Percentiles rank a stretch among this genome's conserved stretches.
These are phyloP conservation scores for Papilionanthe hybrid DNA, from an alignment of 116 monocot genomes.

Conservation along the genomic window DNA sequence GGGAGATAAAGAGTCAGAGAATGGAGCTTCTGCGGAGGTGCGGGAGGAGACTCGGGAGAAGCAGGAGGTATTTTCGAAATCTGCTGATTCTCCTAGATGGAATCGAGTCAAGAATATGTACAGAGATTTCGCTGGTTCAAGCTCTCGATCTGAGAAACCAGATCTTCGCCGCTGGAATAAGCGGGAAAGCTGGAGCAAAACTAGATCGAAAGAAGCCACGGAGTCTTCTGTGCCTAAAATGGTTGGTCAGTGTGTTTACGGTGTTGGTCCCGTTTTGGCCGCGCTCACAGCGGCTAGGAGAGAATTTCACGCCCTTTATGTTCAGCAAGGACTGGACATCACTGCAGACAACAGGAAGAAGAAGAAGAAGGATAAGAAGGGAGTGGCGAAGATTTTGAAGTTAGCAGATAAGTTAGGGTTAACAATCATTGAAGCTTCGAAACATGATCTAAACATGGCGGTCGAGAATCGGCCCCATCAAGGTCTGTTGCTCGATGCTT, in stretches of 20 bases:
- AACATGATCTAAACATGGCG: conserved; percentile 90
- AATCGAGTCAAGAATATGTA: conserved; percentile 42
- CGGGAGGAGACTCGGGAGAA: conserved; percentile 5
- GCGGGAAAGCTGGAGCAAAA: conserved; percentile 71
- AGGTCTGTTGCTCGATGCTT: conserved; percentile 85
- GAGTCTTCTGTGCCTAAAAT: conserved; percentile 67
- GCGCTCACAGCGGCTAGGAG: conserved; percentile 64
- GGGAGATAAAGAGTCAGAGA: not conserved
- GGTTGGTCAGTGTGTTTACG: conserved; percentile 80
- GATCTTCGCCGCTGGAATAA: conserved; percentile 62
- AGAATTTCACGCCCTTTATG: conserved; percentile 79
- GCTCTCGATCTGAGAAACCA: conserved; percentile 37
- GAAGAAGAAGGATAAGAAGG: conserved; percentile 86
- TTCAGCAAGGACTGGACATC: conserved; percentile 73
- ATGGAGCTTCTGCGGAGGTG: not conserved
- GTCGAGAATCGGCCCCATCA: conserved; percentile 86
- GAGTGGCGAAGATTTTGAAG: conserved; percentile 57
- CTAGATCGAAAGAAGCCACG: conserved; percentile 55
- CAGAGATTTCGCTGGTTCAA: conserved; percentile 24
- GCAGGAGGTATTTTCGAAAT: conserved; percentile 22
- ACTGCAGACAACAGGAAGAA: conserved; percentile 62
- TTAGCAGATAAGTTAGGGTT: conserved; percentile 61
- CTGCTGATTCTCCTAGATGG: conserved; percentile 51
- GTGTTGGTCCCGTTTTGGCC: conserved; percentile 75
- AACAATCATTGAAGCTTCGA: conserved; percentile 62